A percentile compares a stretch with the other conserved stretches of the same genome.
phyloP scores from a whole-genome alignment of 352 stramenopile genomes.

The Phytopythium chamaehyphon region DNA sequence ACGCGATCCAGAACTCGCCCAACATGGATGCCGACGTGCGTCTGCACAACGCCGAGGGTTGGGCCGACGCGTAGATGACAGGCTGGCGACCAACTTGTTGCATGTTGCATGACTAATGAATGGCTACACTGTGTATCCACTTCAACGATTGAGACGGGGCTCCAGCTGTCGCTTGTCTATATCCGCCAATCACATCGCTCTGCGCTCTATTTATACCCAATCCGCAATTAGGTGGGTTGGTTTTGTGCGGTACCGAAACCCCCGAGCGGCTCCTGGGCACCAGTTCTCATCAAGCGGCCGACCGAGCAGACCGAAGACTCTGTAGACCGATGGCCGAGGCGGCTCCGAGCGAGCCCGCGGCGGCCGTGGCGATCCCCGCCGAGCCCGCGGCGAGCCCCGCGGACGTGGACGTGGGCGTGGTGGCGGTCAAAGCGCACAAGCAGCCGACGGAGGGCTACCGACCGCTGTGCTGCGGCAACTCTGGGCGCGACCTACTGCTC shows the following conservation, averaged over 20 bases:
- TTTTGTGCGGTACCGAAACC: not conserved
- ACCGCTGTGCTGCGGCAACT: slow-evolving; percentile 69
- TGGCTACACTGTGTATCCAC: too few species aligned
- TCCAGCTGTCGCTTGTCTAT: too few species aligned
- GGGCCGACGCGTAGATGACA: slow-evolving; percentile 59
- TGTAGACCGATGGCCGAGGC: too few species aligned
- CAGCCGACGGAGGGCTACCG: slow-evolving; percentile 26
- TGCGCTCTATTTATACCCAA: slow-evolving; percentile 4
- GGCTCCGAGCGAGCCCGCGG: not conserved
- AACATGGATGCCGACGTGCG: slow-evolving; percentile 93
- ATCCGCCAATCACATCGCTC: not conserved
- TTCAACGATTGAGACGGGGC: not conserved
- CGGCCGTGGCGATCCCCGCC: not conserved
- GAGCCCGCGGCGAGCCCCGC: slow-evolving; percentile 13
- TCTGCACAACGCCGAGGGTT: slow-evolving; percentile 90
- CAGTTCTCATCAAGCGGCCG: not conserved
- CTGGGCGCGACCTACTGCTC: slow-evolving; percentile 63
- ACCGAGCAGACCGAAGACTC: too few species aligned
- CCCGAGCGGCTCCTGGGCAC: not conserved
- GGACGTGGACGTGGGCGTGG: slow-evolving; percentile 45
- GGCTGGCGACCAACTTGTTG: not conserved
- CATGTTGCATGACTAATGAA: not conserved
- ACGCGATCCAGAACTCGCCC: slow-evolving; percentile 95
- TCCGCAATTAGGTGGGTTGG: not conserved
- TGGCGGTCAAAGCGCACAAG: slow-evolving; percentile 56